phyloP scores from a whole-genome alignment of 2,329 filamentous ascomycete species.

The Pseudogymnoascus sp. region DNA sequence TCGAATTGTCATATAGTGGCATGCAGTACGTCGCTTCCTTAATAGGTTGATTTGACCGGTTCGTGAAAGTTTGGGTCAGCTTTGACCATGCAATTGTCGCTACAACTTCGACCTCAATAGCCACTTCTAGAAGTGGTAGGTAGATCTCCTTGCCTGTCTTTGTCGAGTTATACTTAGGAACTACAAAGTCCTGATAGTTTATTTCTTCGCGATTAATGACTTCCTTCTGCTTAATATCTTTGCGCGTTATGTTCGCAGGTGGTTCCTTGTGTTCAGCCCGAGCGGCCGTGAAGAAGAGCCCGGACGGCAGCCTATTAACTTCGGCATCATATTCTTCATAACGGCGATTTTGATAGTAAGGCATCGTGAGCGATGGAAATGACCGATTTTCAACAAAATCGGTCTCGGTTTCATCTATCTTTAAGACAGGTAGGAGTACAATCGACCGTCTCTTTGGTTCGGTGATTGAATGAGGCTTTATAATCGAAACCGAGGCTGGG shows the following conservation, averaged over 20 bases:
- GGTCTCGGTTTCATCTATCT: not conserved
- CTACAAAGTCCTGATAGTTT: not conserved
- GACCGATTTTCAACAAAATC: not conserved
- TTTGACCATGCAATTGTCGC: conserved; percentile 9
- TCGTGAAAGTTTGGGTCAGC: conserved; percentile 48
- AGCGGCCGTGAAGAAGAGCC: not conserved
- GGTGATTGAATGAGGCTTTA: not conserved
- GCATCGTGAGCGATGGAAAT: not conserved
- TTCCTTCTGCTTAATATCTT: not conserved
- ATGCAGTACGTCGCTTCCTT: conserved; percentile 56
- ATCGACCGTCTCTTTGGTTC: not conserved
- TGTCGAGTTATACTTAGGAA: not conserved
- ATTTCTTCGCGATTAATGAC: not conserved
- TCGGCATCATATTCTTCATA: not conserved
- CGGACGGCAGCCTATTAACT: not conserved
- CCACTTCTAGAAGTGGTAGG: conserved; percentile 6
- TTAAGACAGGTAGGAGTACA: not conserved
- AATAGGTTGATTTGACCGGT: conserved; percentile 35
- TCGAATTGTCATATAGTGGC: conserved; percentile 64
- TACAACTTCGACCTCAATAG: not conserved
- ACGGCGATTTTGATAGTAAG: not conserved
- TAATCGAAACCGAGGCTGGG: not conserved
- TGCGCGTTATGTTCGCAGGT: not conserved
- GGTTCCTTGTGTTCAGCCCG: not conserved
- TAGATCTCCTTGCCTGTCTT: conserved; percentile 8